Evolutionary conservation across 176 grass and related monocot genomes (phyloP).

Genomic region (Thalia dealbata): DNA sequence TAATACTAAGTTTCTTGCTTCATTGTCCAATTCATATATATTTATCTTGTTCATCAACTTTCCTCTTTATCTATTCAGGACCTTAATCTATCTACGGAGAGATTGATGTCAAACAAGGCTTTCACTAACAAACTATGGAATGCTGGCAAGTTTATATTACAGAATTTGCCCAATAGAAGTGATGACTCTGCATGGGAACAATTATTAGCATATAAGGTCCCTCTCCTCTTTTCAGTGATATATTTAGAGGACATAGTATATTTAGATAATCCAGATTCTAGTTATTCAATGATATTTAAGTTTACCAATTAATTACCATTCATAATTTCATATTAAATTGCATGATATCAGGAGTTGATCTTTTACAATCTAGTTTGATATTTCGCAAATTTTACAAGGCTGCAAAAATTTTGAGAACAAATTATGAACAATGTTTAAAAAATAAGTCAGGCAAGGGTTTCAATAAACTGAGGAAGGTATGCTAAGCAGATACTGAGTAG

Average conservation of each 20-base stretch:
- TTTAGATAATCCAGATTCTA: background rate
- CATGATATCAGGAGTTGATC: no score
- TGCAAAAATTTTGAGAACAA: no score
- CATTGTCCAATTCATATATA: slow-evolving; percentile 15
- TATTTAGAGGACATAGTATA: background rate
- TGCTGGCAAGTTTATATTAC: slow-evolving; percentile 92
- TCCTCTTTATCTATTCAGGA: slow-evolving; percentile 44
- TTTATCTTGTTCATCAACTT: slow-evolving; percentile 25
- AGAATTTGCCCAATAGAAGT: slow-evolving; percentile 89
- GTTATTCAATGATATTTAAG: background rate
- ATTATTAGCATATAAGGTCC: slow-evolving; percentile 71
- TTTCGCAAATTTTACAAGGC: no score
- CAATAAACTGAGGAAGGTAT: no score
- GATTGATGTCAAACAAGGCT: slow-evolving; percentile 90
- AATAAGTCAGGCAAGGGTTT: no score
- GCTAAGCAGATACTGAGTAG: no score
- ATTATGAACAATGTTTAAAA: no score
- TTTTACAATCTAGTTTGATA: no score
- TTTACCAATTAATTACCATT: background rate
- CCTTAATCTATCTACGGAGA: slow-evolving; percentile 93
- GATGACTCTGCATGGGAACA: slow-evolving; percentile 64
- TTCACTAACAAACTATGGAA: slow-evolving; percentile 99
- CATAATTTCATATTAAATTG: no score
- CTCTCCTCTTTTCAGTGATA: background rate
- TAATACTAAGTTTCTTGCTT: slow-evolving; percentile 9